These are phyloP conservation scores for Houttuynia cordata DNA, from an alignment of 164 flowering plant species.

Conservation along the genomic window DNA sequence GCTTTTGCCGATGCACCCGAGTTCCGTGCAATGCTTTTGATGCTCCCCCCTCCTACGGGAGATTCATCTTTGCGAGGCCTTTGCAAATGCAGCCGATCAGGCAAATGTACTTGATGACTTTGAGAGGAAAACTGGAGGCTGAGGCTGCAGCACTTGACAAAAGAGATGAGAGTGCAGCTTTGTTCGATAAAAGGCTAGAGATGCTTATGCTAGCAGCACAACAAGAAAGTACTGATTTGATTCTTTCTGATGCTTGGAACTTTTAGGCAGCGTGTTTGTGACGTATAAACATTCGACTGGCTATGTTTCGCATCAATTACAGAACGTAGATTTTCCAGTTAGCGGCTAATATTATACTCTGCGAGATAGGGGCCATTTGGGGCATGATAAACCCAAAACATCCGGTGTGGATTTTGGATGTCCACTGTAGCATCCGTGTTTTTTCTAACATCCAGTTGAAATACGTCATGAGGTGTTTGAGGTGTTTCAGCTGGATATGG, in stretches of 20 bases:
- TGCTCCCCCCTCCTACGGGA: slow-evolving; percentile 93
- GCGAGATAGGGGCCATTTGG: too few species aligned
- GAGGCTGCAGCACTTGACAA: slow-evolving; percentile 95
- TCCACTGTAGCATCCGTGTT: too few species aligned
- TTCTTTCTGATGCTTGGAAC: slow-evolving; percentile 6
- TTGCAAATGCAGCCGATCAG: slow-evolving; percentile 34
- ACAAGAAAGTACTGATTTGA: slow-evolving; percentile 28
- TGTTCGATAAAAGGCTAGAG: slow-evolving; percentile 84
- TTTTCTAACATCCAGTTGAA: too few species aligned
- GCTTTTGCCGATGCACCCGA: slow-evolving; percentile 73
- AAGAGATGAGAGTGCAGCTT: slow-evolving; percentile 94
- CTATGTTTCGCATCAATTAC: too few species aligned
- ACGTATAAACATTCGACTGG: too few species aligned
- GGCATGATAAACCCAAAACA: too few species aligned
- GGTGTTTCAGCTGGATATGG: too few species aligned
- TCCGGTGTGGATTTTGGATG: too few species aligned
- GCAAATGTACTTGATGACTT: slow-evolving; percentile 86
- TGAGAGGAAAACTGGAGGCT: slow-evolving; percentile 90
- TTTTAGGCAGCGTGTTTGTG: not conserved
- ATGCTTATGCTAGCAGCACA: slow-evolving; percentile 78
- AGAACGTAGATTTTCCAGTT: too few species aligned
- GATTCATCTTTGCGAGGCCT: slow-evolving; percentile 75
- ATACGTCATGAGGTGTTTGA: too few species aligned
- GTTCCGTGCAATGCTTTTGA: slow-evolving; percentile 81
- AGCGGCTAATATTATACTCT: too few species aligned